Evolutionary conservation across 2,329 filamentous ascomycete genomes (phyloP).

Genomic region (Aureobasidium sp.): DNA sequence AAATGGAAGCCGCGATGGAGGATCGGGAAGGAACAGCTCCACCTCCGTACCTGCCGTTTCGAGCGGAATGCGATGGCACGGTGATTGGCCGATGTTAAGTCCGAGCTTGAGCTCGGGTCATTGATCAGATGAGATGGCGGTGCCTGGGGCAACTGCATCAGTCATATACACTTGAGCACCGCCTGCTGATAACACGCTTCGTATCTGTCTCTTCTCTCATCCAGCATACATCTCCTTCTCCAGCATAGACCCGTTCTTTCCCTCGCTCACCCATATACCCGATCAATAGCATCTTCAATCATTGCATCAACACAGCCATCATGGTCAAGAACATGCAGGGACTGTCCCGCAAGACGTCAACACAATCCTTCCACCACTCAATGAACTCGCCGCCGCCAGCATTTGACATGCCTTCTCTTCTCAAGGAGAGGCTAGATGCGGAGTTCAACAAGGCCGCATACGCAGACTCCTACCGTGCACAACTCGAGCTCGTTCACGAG

Average conservation of each 20-base stretch:
- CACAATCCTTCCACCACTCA: slow-evolving; percentile 2
- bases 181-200: slow-evolving; percentile 1
- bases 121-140: not conserved
- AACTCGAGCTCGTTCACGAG: slow-evolving; percentile 6
- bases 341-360: slow-evolving; percentile 10
- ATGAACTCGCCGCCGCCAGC: slow-evolving; percentile 4
- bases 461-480: slow-evolving; percentile 23
- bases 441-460: not conserved
- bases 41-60: slow-evolving; percentile 5
- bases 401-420: not conserved
- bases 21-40: not conserved
- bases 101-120: not conserved
- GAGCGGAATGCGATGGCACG: slow-evolving; percentile 7
- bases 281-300: not conserved
- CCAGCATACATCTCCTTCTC: not conserved
- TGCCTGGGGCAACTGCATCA: slow-evolving; percentile 6
- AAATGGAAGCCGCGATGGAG: not conserved
- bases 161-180: not conserved
- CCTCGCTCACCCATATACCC: not conserved
- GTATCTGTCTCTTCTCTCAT: not conserved
- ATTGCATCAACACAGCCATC: not conserved
- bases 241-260: too few species aligned
- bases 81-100: slow-evolving; percentile 5
- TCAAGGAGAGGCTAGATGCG: slow-evolving; percentile 4
- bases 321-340: slow-evolving; percentile 14